Base-by-base conservation (phyloP, 495 filamentous ascomycete genomes). In the Xylaria grammica region DNA sequence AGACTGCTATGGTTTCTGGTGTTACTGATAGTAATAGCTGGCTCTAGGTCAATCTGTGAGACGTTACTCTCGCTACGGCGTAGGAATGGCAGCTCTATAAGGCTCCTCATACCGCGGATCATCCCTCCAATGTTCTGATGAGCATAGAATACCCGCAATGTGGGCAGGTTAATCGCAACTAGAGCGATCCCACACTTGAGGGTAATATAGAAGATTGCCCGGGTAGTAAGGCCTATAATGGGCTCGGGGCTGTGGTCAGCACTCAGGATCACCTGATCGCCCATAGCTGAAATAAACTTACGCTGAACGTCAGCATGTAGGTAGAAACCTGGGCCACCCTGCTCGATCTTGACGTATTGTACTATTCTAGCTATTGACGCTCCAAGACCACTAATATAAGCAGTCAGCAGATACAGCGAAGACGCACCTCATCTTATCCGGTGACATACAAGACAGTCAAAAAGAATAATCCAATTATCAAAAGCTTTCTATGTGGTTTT, bases 81-180 rank as follows among this genome's bases (percentile, higher is more conserved):
- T 5, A 61, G 11, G 15, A 49, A 61, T 2, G 40, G 9, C 19
- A 62, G 46, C 10, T 48, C 48, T 3, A 62, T 52, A 5, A 54
- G 13, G 34, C 60, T 62, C 27, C 60, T 17, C 36, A 63, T 44
- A 30, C 61, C 60, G 29, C 53, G 61, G 9, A 68, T 1, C 11
- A 68, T 34, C 8, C 65, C 52, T 27, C 36, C 66, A 15, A 61
- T 26, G 17, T 17, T 65, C 27, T 65, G 19, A 13, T 45, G 55
- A 19, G 34, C 48, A 13, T 36, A 19, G 19, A 69, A 52, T 40
- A 66, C 17, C 58, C 59, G 26, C 9, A 69, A 20, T 13, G 67
- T 66, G 26, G 67, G 67, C 6, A 69, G 63, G 36, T 69, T 69
- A 11, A 69, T 59, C 9, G 67, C 67, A 29, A 69, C 51, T 13